These are phyloP conservation scores for Limonium bicolor DNA, from an alignment of 148 eudicot species.

Conservation along the genomic window DNA sequence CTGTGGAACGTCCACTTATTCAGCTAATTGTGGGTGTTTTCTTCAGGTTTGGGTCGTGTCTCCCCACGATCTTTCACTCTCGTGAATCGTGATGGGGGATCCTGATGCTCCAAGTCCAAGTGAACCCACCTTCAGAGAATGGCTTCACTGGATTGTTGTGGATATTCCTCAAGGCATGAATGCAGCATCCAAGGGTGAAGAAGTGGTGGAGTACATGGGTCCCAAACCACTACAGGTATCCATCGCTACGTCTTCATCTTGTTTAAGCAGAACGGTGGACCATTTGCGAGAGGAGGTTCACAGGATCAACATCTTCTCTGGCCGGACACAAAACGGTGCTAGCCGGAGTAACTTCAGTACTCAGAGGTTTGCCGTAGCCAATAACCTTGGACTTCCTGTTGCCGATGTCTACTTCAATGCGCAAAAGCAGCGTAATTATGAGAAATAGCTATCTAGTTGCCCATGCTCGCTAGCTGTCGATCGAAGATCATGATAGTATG, in stretches of 20 bases:
- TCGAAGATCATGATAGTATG: too few species aligned
- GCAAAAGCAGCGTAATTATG: too few species aligned
- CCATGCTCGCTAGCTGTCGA: too few species aligned
- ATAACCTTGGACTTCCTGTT: slow-evolving; percentile 26
- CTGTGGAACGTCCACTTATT: too few species aligned
- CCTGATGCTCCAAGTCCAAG: slow-evolving; percentile 54
- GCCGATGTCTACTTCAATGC: slow-evolving; percentile 37
- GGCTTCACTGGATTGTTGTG: slow-evolving; percentile 33
- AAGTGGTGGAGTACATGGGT: slow-evolving; percentile 29
- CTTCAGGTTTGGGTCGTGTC: too few species aligned
- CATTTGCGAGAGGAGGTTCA: too few species aligned
- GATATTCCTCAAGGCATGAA: slow-evolving; percentile 24
- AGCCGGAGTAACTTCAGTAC: slow-evolving; percentile 29
- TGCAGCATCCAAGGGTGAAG: slow-evolving; percentile 20
- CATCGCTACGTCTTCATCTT: slow-evolving; percentile 24
- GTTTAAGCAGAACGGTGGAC: slow-evolving; percentile 22
- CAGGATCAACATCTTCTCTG: background rate
- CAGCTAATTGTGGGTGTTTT: too few species aligned
- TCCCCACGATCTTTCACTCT: too few species aligned
- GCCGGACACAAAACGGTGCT: background rate
- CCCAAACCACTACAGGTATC: slow-evolving; percentile 27
- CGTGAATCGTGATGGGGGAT: slow-evolving; percentile 40
- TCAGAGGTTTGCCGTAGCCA: slow-evolving; percentile 17
- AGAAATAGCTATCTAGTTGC: too few species aligned
- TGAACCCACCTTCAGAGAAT: slow-evolving; percentile 28